phyloP scores from a whole-genome alignment of 805 yeast species.

The Nematodospora valgi region DNA sequence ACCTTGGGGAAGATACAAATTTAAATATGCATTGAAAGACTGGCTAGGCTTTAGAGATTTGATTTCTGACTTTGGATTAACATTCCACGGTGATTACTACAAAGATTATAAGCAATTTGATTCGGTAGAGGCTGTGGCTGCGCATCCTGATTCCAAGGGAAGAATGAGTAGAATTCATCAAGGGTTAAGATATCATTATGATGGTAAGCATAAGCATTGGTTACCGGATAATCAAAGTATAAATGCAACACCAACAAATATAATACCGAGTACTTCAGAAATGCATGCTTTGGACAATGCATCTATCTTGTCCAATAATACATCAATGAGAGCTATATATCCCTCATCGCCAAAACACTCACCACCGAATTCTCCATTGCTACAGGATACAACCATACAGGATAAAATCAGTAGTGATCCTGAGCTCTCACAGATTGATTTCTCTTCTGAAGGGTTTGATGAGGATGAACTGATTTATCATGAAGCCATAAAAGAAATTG shows the following conservation, averaged over 20 bases:
- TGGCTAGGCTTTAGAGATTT: conserved; percentile 76
- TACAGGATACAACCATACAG: conserved; percentile 4
- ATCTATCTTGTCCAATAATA: conserved; percentile 27
- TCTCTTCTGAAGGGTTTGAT: conserved; percentile 25
- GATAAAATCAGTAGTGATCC: conserved; percentile 6
- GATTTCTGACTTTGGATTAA: conserved; percentile 71
- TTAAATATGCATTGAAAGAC: conserved; percentile 67
- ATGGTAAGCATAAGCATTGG: conserved; percentile 86
- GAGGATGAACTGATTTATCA: conserved; percentile 37
- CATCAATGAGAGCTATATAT: conserved; percentile 31
- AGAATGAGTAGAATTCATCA: conserved; percentile 69
- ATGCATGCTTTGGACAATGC: conserved; percentile 20
- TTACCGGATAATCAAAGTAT: conserved; percentile 26
- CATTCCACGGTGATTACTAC: conserved; percentile 66
- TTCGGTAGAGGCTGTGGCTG: conserved; percentile 65
- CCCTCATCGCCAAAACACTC: conserved; percentile 23
- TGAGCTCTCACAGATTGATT: conserved; percentile 18
- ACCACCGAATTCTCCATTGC: conserved; percentile 3
- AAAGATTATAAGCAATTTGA: conserved; percentile 77
- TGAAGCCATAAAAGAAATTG: conserved; percentile 26
- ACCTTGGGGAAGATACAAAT: conserved; percentile 66
- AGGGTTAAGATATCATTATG: conserved; percentile 77
- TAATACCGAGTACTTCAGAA: conserved; percentile 27
- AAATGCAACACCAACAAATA: conserved; percentile 11
- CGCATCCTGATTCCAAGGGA: conserved; percentile 64